These are phyloP conservation scores for Dactylellina haptotyla DNA, from an alignment of 2,329 filamentous ascomycete species.

Conservation along the genomic window DNA sequence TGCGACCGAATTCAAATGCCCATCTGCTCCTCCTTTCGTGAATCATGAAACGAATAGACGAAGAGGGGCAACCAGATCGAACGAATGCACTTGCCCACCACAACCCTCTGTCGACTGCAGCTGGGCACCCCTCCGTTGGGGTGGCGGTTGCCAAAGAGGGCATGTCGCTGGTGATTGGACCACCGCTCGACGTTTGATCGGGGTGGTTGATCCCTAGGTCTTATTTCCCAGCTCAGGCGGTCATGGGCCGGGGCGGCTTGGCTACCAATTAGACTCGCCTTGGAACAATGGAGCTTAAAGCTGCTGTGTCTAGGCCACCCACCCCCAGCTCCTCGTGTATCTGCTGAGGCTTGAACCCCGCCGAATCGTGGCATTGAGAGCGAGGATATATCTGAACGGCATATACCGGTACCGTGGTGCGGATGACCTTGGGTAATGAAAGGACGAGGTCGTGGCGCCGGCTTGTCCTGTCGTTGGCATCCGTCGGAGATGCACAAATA, in stretches of 20 bases:
- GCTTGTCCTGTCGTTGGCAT: conserved; percentile 26
- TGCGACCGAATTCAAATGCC: conserved; percentile 20
- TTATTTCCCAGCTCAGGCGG: conserved; percentile 41
- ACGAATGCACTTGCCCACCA: conserved; percentile 38
- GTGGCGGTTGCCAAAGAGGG: conserved; percentile 39
- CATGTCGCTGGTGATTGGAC: conserved; percentile 52
- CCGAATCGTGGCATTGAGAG: conserved; percentile 25
- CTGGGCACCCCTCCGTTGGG: conserved; percentile 12
- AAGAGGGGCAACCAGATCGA: conserved; percentile 19
- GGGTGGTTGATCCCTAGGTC: conserved; percentile 34
- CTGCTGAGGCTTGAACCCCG: conserved; percentile 21
- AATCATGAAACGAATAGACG: conserved; percentile 41
- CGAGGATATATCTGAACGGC: conserved; percentile 3
- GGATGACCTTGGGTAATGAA: conserved; percentile 9
- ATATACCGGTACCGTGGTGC: conserved; percentile 2
- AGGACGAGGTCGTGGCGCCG: conserved; percentile 46
- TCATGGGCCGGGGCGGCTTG: conserved; percentile 24
- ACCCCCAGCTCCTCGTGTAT: neutral
- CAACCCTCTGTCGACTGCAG: conserved; percentile 1
- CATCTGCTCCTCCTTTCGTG: conserved; percentile 35
- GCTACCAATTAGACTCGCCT: conserved; percentile 33
- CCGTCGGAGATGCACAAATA: neutral
- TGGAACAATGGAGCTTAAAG: conserved; percentile 35
- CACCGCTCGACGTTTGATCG: conserved; percentile 35
- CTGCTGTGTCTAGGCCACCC: conserved; percentile 35